These are phyloP conservation scores for Stenocarpella maydis DNA, from an alignment of 2,329 filamentous ascomycete species.

Conservation along the genomic window DNA sequence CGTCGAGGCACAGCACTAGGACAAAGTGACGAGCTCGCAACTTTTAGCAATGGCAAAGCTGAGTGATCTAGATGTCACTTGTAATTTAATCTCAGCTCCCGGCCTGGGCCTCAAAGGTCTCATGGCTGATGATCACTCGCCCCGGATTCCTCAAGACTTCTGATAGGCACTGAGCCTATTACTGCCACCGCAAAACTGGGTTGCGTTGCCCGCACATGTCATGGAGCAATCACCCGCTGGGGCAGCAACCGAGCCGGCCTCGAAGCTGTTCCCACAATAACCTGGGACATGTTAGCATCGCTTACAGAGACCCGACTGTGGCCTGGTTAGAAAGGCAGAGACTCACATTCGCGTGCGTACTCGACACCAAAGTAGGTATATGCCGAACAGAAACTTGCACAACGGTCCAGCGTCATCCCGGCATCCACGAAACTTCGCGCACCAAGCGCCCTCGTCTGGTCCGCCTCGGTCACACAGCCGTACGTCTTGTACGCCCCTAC, in stretches of 20 bases:
- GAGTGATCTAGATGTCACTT: not conserved
- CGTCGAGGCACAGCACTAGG: slow-evolving; percentile 1
- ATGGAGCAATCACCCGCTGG: slow-evolving; percentile 49
- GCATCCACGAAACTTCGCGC: slow-evolving; percentile 9
- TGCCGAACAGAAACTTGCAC: slow-evolving; percentile 25
- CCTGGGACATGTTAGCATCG: slow-evolving; percentile 41
- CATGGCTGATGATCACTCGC: not conserved
- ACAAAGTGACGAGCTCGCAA: not conserved
- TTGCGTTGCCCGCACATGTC: slow-evolving; percentile 49
- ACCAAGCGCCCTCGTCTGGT: slow-evolving; percentile 6
- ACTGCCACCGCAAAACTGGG: slow-evolving; percentile 51
- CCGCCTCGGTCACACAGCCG: slow-evolving; percentile 17
- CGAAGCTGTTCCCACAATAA: slow-evolving; percentile 47
- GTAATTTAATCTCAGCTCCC: not conserved
- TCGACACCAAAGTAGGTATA: slow-evolving; percentile 26
- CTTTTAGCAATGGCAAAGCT: not conserved
- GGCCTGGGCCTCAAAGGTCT: not conserved
- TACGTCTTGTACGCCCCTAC: slow-evolving; percentile 39
- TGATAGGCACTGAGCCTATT: slow-evolving; percentile 46
- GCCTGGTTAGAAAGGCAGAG: not conserved
- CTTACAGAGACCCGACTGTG: not conserved
- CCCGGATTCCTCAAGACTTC: not conserved
- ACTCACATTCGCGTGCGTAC: slow-evolving; percentile 27
- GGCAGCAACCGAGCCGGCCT: slow-evolving; percentile 41
- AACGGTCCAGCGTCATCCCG: slow-evolving; percentile 25